Base-by-base conservation (phyloP, 2,329 filamentous ascomycete genomes). In the Didymella pinodella region DNA sequence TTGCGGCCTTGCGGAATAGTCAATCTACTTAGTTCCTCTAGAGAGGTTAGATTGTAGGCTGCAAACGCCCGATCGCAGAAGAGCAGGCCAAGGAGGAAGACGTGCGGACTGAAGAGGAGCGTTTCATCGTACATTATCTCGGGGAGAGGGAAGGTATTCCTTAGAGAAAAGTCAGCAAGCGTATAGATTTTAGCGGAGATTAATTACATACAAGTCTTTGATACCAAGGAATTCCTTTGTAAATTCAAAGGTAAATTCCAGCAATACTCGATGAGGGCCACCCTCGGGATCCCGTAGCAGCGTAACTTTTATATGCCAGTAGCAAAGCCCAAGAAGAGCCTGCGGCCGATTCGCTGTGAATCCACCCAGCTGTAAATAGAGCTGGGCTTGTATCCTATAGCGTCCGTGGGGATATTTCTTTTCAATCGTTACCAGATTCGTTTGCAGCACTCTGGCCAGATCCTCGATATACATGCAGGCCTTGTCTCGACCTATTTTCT, bases 21-120 rank as follows among this genome's bases (percentile, higher is more conserved):
- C 6, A 48, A 18, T 29, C 31, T 48, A n/a, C 10, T 48, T 7
- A 48, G n/a, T 10, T 48, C 46, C 12, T 48, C 18, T 25, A 29
- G 46, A 7, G 18, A 26, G 12, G 34, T 49, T 14, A 49, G 16
- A 7, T 40, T 49, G 25, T 16, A 18, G 12, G 47, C 70, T 57
- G 74, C 71, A 45, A 79, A 79, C 18, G 58, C 73, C 20, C 62
- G 14, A 54, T 75, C 66, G 25, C 64, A 54, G 48, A 77, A 78
- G 28, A 78, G 67, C 49, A 79, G 63, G 18, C 68, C 54, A 40
- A 75, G 65, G 28, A 76, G 64, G 36, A 66, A 68, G 52, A 73
- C 54, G 54, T 77, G 59, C 4, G 62, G 68, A 55, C 75, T 77
- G 14, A 76, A 72, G 48, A 73, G 59, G 28, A 77, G 68, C 16